These are phyloP conservation scores for Myriosclerotinia scirpicola DNA, from an alignment of 2,329 filamentous ascomycete species.

Conservation along the genomic window DNA sequence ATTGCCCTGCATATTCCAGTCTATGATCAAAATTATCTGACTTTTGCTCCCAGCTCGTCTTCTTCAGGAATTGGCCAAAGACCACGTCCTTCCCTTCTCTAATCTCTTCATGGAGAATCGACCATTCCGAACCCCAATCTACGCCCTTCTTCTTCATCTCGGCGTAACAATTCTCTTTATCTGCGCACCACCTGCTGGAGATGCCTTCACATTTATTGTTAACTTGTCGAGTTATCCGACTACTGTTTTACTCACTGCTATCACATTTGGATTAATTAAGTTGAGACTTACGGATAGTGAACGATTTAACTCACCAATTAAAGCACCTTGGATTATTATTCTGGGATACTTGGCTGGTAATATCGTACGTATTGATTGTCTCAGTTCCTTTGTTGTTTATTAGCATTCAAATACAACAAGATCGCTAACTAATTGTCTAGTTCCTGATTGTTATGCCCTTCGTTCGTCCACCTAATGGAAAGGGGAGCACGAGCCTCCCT, in stretches of 20 bases:
- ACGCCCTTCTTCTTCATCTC: background rate
- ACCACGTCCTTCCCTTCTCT: background rate
- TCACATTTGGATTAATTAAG: background rate
- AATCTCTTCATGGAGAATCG: background rate
- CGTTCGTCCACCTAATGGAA: background rate
- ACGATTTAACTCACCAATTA: background rate
- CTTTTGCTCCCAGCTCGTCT: background rate
- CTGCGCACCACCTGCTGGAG: background rate
- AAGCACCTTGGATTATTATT: background rate
- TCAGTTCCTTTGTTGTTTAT: too few species aligned
- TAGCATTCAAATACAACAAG: too few species aligned
- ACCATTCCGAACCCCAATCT: background rate
- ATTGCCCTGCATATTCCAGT: background rate
- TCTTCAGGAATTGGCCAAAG: background rate
- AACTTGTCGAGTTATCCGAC: background rate
- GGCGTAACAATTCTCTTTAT: background rate
- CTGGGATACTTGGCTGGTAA: background rate
- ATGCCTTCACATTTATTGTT: background rate
- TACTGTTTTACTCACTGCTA: background rate
- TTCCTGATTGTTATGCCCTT: background rate
- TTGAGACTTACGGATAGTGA: background rate
- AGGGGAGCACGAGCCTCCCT: background rate
- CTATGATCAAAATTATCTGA: background rate
- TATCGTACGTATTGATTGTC: background rate
- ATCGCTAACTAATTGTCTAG: background rate